Evolutionary conservation across 2,329 filamentous ascomycete genomes (phyloP).

Genomic region (Elsinoe batatas): DNA sequence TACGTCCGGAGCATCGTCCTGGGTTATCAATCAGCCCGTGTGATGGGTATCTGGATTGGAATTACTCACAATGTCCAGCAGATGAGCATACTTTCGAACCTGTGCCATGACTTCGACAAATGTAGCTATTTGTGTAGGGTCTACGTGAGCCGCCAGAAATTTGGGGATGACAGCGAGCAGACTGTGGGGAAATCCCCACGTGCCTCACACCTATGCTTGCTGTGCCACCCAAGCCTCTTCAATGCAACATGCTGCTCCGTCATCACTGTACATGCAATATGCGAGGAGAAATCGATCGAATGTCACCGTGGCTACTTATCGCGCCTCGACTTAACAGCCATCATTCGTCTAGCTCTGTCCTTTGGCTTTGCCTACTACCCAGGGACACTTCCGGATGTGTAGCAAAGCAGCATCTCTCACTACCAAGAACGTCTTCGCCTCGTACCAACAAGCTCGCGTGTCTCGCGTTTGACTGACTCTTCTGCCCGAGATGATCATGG

Average conservation of each 20-base stretch:
- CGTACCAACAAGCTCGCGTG: too few relatives aligned
- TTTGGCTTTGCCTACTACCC: too few relatives aligned
- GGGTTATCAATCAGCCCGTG: background rate
- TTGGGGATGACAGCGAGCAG: background rate
- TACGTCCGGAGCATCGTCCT: slow-evolving; percentile 63
- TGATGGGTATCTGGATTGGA: background rate
- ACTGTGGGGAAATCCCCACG: background rate
- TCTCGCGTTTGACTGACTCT: too few relatives aligned
- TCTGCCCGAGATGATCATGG: too few relatives aligned
- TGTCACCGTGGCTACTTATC: background rate
- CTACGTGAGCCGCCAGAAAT: background rate
- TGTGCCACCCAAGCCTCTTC: background rate
- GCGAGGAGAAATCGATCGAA: background rate
- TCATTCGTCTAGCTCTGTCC: too few relatives aligned
- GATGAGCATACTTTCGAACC: slow-evolving; percentile 17
- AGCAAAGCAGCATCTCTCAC: too few relatives aligned
- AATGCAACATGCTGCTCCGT: background rate
- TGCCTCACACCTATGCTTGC: background rate
- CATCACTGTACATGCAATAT: background rate
- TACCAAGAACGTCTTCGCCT: too few relatives aligned
- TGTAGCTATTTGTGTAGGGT: background rate
- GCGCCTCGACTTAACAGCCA: too few relatives aligned
- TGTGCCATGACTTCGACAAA: slow-evolving; percentile 13
- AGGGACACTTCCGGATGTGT: too few relatives aligned
- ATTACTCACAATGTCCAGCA: slow-evolving; percentile 15